phyloP scores from a whole-genome alignment of 768 basidiomycete genomes.

The Macrocybe gigantea region DNA sequence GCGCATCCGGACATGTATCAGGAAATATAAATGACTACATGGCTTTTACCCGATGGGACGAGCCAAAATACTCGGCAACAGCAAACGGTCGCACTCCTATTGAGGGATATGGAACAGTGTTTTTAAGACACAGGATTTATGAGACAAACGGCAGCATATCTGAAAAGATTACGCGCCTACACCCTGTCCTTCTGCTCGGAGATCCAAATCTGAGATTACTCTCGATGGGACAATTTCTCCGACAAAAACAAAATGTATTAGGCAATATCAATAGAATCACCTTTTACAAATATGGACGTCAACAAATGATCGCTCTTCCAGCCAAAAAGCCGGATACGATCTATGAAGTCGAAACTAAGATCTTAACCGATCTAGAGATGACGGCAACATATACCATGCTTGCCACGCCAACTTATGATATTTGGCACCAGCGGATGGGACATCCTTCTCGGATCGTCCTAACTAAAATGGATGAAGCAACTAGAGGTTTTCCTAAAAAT shows the following conservation, averaged over 20 bases:
- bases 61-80: no score
- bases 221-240: neutral
- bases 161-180: neutral
- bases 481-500: neutral
- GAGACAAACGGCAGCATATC: neutral
- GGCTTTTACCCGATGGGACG: no score
- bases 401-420: neutral
- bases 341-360: neutral
- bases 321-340: neutral
- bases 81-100: no score
- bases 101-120: neutral
- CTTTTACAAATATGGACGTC: neutral
- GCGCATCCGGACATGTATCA: neutral
- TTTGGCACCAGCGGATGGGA: conserved; percentile 2
- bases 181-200: neutral
- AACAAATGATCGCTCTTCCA: neutral
- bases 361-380: neutral
- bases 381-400: neutral
- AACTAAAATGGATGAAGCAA: neutral
- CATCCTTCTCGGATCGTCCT: conserved; percentile 2
- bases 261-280: neutral
- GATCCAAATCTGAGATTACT: neutral
- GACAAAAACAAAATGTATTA: neutral
- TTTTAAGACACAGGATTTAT: neutral
- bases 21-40: neutral